phyloP scores from a whole-genome alignment of 345 rosid genomes.

The Pugionium cornutum region DNA sequence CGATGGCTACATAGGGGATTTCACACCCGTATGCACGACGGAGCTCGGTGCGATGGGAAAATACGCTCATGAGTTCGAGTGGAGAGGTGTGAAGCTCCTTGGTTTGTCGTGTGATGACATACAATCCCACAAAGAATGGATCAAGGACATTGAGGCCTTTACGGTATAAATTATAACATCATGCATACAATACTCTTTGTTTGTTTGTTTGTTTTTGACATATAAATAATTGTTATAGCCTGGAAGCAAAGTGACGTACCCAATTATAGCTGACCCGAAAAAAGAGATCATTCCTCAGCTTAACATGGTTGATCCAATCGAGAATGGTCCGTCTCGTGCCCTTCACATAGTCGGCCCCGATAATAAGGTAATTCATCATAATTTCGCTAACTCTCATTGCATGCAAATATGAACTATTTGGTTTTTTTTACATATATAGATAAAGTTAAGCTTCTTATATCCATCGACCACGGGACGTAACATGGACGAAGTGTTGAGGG shows the following conservation, averaged over 20 bases:
- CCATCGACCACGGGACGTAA: slow-evolving; percentile 73
- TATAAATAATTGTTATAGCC: slow-evolving; percentile 35
- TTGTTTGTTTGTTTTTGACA: too few species aligned
- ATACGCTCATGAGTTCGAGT: slow-evolving; percentile 50
- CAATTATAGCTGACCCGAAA: slow-evolving; percentile 70
- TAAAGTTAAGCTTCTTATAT: slow-evolving; percentile 74
- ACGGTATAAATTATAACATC: slow-evolving; percentile 35
- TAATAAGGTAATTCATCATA: slow-evolving; percentile 44
- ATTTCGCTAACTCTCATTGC: neutral
- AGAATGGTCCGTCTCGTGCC: slow-evolving; percentile 72
- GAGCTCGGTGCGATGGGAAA: slow-evolving; percentile 72
- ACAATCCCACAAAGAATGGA: slow-evolving; percentile 64
- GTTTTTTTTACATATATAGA: slow-evolving; percentile 33
- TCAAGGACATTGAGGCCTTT: slow-evolving; percentile 73
- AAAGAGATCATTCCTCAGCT: slow-evolving; percentile 58
- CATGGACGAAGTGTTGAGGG: slow-evolving; percentile 79
- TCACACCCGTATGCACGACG: slow-evolving; percentile 84
- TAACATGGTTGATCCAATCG: slow-evolving; percentile 82
- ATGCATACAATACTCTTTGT: slow-evolving; percentile 1
- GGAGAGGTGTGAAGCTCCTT: slow-evolving; percentile 69
- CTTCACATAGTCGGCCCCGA: slow-evolving; percentile 73
- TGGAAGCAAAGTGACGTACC: slow-evolving; percentile 66
- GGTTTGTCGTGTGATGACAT: slow-evolving; percentile 80
- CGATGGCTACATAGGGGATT: slow-evolving; percentile 55
- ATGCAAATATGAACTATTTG: neutral